Percentiles rank a stretch among this genome's conserved stretches.
Evolutionary conservation across 2,329 filamentous ascomycete genomes (phyloP).

Genomic region (Chaetomium sp.): DNA sequence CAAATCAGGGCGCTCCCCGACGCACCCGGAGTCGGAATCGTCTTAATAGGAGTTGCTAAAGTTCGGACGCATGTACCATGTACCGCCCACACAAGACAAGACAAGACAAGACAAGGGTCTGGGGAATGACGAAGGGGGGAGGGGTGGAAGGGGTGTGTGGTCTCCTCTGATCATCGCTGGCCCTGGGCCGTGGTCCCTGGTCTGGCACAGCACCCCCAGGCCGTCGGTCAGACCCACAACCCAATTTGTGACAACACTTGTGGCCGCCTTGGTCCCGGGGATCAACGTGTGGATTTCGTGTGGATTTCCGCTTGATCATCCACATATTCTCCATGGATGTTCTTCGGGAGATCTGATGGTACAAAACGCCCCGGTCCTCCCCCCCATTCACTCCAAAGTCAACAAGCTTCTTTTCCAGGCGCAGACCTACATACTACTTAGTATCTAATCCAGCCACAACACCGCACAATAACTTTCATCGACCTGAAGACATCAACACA

Average conservation of each 20-base stretch:
- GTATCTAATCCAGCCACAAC: constrained; percentile 35
- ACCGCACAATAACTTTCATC: constrained; percentile 17
- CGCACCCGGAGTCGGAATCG: constrained; percentile 34
- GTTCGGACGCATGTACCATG: constrained; percentile 33
- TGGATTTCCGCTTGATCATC: constrained; percentile 48
- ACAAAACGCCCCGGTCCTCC: constrained; percentile 27
- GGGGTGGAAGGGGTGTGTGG: constrained; percentile 4
- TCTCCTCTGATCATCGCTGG: constrained; percentile 26
- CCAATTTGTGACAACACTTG: constrained; percentile 48
- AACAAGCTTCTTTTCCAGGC: constrained; percentile 35
- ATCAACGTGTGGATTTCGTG: constrained; percentile 33
- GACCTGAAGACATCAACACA: constrained; percentile 17
- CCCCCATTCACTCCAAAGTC: constrained; percentile 33
- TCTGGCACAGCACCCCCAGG: constrained; percentile 30
- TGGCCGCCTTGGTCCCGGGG: constrained; percentile 36
- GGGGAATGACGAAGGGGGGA: constrained; percentile 3
- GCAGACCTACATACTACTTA: constrained; percentile 28
- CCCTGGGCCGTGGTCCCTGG: constrained; percentile 34
- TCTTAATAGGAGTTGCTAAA: constrained; percentile 36
- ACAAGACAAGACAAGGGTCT: background rate
- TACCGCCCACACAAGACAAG: background rate
- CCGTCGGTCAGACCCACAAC: constrained; percentile 38
- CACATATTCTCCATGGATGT: constrained; percentile 29
- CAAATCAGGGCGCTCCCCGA: constrained; percentile 28
- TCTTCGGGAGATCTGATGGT: constrained; percentile 42